Conservation (phyloP, 2,329 filamentous ascomycete species). For the Colletotrichum lupini region DNA sequence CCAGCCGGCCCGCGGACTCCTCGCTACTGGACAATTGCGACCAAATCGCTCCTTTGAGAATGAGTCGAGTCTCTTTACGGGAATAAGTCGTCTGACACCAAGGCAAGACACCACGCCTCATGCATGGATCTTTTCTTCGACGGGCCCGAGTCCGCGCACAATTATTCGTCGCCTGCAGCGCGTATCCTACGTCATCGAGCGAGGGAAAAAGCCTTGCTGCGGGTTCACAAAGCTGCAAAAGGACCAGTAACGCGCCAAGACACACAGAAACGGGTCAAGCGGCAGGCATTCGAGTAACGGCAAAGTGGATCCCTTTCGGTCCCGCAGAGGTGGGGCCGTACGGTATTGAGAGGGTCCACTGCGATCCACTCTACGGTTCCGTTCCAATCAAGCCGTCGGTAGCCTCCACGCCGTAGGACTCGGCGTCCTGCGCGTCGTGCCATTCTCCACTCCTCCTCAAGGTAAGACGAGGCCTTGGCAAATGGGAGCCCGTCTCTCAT, state of each 20-base stretch:
- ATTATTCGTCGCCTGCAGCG: conserved; percentile 8
- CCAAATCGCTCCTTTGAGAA: neutral
- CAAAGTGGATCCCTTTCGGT: neutral
- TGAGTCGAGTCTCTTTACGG: neutral
- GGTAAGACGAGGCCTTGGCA: neutral
- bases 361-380: neutral
- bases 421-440: neutral
- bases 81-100: conserved; percentile 1
- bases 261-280: neutral
- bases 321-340: neutral
- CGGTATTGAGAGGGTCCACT: neutral
- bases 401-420: neutral
- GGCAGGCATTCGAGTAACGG: neutral
- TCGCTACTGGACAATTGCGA: too few species aligned
- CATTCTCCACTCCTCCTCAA: neutral
- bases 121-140: neutral
- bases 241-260: neutral
- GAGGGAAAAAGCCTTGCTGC: neutral
- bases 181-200: neutral
- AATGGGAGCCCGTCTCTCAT: neutral
- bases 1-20: neutral
- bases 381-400: conserved; percentile 13
- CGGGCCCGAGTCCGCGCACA: neutral
- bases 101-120: neutral
- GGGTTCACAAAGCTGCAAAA: neutral